Evolutionary conservation across 2,329 filamentous ascomycete genomes (phyloP).

Genomic region (Cercospora sp.): DNA sequence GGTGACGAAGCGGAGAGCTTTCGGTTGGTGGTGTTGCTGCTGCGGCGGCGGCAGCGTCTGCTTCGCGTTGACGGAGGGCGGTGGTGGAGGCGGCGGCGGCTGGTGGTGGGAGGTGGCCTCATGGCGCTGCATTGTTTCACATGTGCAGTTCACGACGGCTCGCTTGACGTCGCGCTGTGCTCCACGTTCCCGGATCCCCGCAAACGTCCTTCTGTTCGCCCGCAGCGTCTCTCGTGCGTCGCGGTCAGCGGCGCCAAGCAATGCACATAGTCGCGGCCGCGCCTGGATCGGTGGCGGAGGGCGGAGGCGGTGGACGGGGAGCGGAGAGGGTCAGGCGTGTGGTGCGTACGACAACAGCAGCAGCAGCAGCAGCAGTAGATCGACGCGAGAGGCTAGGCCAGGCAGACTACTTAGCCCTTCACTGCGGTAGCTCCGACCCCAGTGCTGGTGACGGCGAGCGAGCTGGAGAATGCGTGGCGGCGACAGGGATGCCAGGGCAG

Average conservation of each 20-base stretch:
- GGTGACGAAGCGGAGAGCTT: conserved; percentile 67
- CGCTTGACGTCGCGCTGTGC: conserved; percentile 4
- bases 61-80: neutral
- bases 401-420: neutral
- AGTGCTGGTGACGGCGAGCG: neutral
- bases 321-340: neutral
- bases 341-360: neutral
- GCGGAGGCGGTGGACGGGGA: neutral
- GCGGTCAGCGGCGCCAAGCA: neutral
- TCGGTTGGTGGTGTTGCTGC: conserved; percentile 22
- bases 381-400: neutral
- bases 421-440: neutral
- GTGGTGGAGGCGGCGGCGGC: conserved; percentile 12
- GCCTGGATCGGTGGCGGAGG: neutral
- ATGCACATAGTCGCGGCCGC: neutral
- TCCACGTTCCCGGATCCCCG: conserved; percentile 14
- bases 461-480: conserved; percentile 4
- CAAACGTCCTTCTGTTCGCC: conserved; percentile 7
- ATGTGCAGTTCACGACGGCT: conserved; percentile 9
- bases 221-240: conserved; percentile 2
- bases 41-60: neutral
- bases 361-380: neutral
- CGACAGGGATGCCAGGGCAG: neutral
- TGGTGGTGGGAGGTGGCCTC: conserved; percentile 11
- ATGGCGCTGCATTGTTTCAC: conserved; percentile 25